A percentile compares a stretch with the other conserved stretches of the same genome.
phyloP scores from a whole-genome alignment of 305 asterid genomes.

The Solanum hybrid region DNA sequence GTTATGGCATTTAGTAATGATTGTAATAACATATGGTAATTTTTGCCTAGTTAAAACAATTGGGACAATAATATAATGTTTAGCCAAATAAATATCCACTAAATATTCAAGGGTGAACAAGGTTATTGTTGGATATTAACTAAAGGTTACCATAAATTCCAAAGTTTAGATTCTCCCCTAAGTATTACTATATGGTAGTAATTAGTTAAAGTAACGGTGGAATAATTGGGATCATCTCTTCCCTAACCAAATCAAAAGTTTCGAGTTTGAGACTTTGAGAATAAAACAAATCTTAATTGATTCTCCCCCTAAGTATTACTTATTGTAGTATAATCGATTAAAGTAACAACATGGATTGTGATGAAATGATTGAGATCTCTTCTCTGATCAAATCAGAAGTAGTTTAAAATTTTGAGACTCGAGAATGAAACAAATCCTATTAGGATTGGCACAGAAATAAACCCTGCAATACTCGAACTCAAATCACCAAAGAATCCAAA shows the following conservation, averaged over 20 bases:
- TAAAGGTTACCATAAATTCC: background rate
- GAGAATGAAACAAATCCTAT: background rate
- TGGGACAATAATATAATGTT: background rate
- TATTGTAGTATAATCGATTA: too few species aligned
- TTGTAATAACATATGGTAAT: background rate
- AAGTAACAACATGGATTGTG: background rate
- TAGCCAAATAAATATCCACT: background rate
- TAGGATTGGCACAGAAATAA: rapidly evolving
- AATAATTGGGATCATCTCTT: background rate
- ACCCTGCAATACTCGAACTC: too few species aligned
- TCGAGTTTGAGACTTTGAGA: background rate
- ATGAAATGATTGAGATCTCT: background rate
- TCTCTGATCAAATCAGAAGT: rapidly evolving
- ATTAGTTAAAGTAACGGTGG: background rate
- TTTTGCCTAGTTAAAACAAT: background rate
- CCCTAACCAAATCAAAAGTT: background rate
- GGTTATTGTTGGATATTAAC: background rate
- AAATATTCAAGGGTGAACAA: background rate
- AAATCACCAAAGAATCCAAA: too few species aligned
- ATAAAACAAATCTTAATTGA: too few species aligned
- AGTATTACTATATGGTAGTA: background rate
- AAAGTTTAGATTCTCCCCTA: background rate
- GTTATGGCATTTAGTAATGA: background rate
- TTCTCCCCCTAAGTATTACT: background rate
- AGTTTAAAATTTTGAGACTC: background rate